Conservation (phyloP, 306 rosid genomes). For the Rubus idaeus region DNA sequence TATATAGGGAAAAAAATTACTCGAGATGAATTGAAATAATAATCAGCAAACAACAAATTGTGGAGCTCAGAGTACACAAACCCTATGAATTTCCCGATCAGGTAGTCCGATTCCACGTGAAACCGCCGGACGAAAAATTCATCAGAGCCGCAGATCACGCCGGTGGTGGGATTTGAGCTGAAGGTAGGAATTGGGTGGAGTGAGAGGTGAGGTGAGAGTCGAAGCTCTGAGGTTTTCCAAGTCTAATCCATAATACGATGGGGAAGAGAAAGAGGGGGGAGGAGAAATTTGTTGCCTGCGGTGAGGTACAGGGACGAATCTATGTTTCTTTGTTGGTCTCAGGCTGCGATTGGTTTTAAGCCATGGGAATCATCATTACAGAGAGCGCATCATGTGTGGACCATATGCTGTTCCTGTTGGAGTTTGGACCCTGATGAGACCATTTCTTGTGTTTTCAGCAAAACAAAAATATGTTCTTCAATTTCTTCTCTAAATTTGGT, state of each 20-base stretch:
- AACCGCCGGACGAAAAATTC: too few species aligned
- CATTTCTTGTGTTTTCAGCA: too few species aligned
- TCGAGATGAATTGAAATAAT: too few species aligned
- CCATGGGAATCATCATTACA: constrained; percentile 11
- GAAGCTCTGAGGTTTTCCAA: not conserved
- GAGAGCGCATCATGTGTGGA: not conserved
- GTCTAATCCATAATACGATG: constrained; percentile 25
- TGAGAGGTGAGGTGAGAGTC: constrained; percentile 5
- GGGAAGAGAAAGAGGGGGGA: constrained; percentile 8
- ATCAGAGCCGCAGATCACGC: constrained; percentile 17
- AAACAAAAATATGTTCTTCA: too few species aligned
- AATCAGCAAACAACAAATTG: not conserved
- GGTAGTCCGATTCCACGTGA: not conserved
- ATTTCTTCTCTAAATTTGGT: too few species aligned
- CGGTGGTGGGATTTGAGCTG: constrained; percentile 16
- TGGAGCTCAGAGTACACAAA: constrained; percentile 21
- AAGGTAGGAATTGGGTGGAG: constrained; percentile 5
- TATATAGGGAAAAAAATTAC: not conserved
- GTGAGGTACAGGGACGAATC: constrained; percentile 22
- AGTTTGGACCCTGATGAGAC: not conserved
- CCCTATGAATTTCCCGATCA: constrained; percentile 30
- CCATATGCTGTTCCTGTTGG: not conserved
- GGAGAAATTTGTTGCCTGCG: not conserved
- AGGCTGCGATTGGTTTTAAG: constrained; percentile 13
- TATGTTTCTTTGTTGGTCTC: constrained; percentile 4